phyloP scores from a whole-genome alignment of 805 yeast species.

The Candida golubevii region DNA sequence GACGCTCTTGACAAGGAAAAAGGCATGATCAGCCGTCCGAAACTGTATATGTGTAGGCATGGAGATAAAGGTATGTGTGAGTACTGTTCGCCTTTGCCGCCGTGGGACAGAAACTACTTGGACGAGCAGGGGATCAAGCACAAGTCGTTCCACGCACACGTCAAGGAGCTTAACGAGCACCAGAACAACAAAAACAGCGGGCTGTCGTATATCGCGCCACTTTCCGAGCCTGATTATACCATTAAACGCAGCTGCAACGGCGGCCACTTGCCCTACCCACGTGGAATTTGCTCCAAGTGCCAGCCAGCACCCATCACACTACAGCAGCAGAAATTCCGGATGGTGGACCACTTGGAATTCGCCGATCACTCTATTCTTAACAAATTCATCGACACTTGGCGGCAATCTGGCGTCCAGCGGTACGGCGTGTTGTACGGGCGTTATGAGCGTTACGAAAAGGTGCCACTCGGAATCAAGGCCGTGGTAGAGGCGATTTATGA shows the following conservation, averaged over 20 bases:
- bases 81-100: constrained; percentile 91
- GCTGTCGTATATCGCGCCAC: constrained; percentile 73
- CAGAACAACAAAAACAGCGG: constrained; percentile 56
- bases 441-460: constrained; percentile 72
- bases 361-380: constrained; percentile 70
- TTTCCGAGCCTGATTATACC: constrained; percentile 63
- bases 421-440: constrained; percentile 81
- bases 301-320: constrained; percentile 94
- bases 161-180: constrained; percentile 64
- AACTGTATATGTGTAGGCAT: constrained; percentile 71
- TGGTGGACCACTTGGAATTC: constrained; percentile 97
- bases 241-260: constrained; percentile 62
- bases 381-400: constrained; percentile 87
- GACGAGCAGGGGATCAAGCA: constrained; percentile 79
- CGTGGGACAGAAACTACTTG: constrained; percentile 82
- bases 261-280: constrained; percentile 94
- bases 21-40: constrained; percentile 69
- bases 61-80: constrained; percentile 97
- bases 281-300: constrained; percentile 91
- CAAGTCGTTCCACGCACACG: constrained; percentile 77
- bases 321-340: constrained; percentile 83
- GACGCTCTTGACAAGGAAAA: constrained; percentile 54
- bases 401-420: constrained; percentile 82
- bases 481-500: constrained; percentile 92
- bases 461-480: constrained; percentile 91